Evolutionary conservation across 2,329 filamentous ascomycete species (phyloP), one percentile per base, ranked within the genome.

Genomic region (Acarospora socialis): DNA sequence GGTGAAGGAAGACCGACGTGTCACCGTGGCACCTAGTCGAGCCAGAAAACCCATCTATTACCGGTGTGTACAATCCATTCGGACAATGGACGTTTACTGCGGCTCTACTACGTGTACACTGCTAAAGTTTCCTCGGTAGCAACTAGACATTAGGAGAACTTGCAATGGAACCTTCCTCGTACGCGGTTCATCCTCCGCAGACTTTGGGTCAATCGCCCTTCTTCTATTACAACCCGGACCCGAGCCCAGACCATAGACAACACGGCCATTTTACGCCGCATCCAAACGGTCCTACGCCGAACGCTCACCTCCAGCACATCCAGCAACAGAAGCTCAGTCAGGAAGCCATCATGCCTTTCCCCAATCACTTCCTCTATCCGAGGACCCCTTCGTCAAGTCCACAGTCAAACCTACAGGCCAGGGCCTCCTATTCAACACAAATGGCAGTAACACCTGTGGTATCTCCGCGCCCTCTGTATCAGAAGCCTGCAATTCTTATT

Each of bases 151-250:
- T 36, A 23, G 46, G 47, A 46, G 42, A 46, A 30, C 44, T 43
- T 53, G 56, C 59, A 62, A 83, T 83, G 78, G 77, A 81, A 50
- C n/a, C n/a, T n/a, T 56, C 70, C 58, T 48, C 72, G 68, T 67
- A 67, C 48, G 52, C 59, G 41, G 59, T 64, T 48, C 58, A 60
- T 50, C 52, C 57, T 36, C 42, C 59, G 45, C 56, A 61, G 56
- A 55, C 68, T 48, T 72, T 81, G 66, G 73, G 68, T 39, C 77
- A 81, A 59, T 71, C 76, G 43, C 65, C 80, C 37, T 92, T 84
- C 66, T 86, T 81, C 69, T 90, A 86, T 67, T 92, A 87, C 65
- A 77, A 73, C 49, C 74, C 79, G 43, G 81, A 90, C 46, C 68
- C 77, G 42, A 75, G 72, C 54, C 65, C 73, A 41, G 78, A 84